Percentiles rank a stretch among this genome's conserved stretches.
These are phyloP conservation scores for Solanum verrucosum DNA, from an alignment of 257 asterid species.

Conservation along the genomic window DNA sequence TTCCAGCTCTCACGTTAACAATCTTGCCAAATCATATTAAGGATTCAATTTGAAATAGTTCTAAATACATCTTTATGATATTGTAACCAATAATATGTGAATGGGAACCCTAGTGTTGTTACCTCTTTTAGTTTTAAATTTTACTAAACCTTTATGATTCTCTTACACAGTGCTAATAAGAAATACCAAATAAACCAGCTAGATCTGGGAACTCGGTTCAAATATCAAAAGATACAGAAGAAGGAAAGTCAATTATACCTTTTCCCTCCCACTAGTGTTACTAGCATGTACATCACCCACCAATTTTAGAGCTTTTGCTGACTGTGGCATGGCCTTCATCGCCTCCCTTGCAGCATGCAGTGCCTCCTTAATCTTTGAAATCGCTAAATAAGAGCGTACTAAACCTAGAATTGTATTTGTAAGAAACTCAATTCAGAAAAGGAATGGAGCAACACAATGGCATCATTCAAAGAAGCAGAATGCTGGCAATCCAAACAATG, in stretches of 20 bases:
- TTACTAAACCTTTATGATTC: not conserved
- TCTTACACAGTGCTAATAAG: not conserved
- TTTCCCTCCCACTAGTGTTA: conserved; percentile 82
- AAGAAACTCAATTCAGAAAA: not conserved
- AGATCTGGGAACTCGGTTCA: not conserved
- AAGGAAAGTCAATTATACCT: conserved; percentile 23
- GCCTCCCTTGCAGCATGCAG: conserved; percentile 94
- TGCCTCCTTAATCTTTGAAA: conserved; percentile 89
- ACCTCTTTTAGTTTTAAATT: not conserved
- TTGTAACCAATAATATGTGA: not conserved
- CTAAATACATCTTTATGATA: not conserved
- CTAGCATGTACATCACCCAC: conserved; percentile 99
- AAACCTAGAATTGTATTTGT: conserved; percentile 46
- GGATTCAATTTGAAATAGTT: not conserved
- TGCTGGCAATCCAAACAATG: not conserved
- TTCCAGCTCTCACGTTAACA: not conserved
- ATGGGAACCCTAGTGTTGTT: not conserved
- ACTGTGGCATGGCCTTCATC: conserved; percentile 98
- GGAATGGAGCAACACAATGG: not conserved
- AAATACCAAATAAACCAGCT: not conserved
- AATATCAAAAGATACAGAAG: not conserved
- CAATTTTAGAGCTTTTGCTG: conserved; percentile 88
- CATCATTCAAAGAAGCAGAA: not conserved
- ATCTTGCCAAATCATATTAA: not conserved
- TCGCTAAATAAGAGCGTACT: conserved; percentile 79